Evolutionary conservation across 1,284 basidiomycete genomes (phyloP).

Genomic region (Leccinum huronense): DNA sequence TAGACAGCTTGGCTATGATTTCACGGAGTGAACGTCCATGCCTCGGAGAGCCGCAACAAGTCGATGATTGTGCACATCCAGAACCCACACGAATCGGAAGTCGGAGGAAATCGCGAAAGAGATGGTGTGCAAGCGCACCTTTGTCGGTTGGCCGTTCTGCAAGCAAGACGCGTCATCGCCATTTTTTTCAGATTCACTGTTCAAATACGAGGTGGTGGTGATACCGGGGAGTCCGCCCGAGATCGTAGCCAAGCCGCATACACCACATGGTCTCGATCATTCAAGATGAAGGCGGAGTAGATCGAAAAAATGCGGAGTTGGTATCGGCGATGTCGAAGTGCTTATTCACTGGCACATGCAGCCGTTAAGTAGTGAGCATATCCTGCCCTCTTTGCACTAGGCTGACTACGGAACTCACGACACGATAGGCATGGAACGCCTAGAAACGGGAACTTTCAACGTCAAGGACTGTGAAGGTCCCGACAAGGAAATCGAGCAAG

Average conservation of each 20-base stretch:
- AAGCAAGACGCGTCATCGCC: conserved; percentile 85
- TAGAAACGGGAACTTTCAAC: conserved; percentile 82
- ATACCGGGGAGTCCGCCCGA: conserved; percentile 53
- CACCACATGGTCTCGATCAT: conserved; percentile 57
- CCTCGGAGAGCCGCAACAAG: conserved; percentile 85
- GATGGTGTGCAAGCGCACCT: conserved; percentile 78
- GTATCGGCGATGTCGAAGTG: conserved; percentile 80
- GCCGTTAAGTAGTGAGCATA: conserved; percentile 75
- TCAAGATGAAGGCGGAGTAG: conserved; percentile 78
- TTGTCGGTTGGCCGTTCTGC: conserved; percentile 93
- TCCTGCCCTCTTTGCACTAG: neutral
- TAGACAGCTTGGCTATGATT: conserved; percentile 75
- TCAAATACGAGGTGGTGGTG: conserved; percentile 73
- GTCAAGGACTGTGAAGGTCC: conserved; percentile 89
- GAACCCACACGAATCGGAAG: conserved; percentile 63
- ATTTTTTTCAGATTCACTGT: conserved; percentile 78
- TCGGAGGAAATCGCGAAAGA: conserved; percentile 72
- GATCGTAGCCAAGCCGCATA: conserved; percentile 72
- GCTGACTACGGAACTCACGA: neutral
- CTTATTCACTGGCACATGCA: conserved; percentile 68
- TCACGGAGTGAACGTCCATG: conserved; percentile 94
- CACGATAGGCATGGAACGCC: conserved; percentile 72
- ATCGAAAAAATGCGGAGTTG: conserved; percentile 88
- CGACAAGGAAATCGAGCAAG: conserved; percentile 83
- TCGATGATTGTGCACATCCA: conserved; percentile 89